These are phyloP conservation scores for Globisporangium heterothallicum DNA, from an alignment of 352 stramenopile species.

Conservation along the genomic window DNA sequence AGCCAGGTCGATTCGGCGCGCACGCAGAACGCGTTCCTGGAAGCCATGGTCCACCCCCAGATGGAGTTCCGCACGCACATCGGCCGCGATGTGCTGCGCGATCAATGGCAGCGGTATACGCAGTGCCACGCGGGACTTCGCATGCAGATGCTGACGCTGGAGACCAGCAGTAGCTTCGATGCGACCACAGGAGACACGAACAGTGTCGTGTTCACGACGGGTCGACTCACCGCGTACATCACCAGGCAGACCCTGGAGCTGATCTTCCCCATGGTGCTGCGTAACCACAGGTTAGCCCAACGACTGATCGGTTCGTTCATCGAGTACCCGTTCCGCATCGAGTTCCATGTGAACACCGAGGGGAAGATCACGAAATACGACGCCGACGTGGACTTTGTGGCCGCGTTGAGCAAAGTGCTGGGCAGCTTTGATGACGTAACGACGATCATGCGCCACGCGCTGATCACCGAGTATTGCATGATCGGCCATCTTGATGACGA, in stretches of 20 bases:
- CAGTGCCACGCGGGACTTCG: conserved; percentile 10
- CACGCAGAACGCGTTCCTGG: conserved; percentile 15
- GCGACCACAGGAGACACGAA: background rate
- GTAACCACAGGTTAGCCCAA: background rate
- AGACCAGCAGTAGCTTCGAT: background rate
- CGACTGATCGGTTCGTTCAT: conserved; percentile 16
- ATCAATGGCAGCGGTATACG: conserved; percentile 18
- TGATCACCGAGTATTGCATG: conserved; percentile 10
- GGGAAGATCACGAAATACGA: conserved; percentile 14
- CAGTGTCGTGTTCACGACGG: conserved; percentile 2
- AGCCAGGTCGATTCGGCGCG: conserved; percentile 4
- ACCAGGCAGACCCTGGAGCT: conserved; percentile 13
- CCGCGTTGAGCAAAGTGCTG: conserved; percentile 11
- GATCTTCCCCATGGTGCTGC: conserved; percentile 13
- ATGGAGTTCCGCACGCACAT: conserved; percentile 12
- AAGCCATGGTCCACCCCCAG: conserved; percentile 4
- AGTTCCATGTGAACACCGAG: conserved; percentile 12
- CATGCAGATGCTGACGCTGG: conserved; percentile 10
- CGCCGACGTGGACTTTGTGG: conserved; percentile 18
- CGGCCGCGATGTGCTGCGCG: conserved; percentile 13
- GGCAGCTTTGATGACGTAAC: conserved; percentile 7
- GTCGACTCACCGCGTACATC: conserved; percentile 12
- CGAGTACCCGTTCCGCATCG: conserved; percentile 16
- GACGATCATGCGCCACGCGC: conserved; percentile 3
- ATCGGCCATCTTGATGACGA: conserved; percentile 1